A percentile compares a stretch with the other conserved stretches of the same genome.
Evolutionary conservation across 306 rosid genomes (phyloP).

Genomic region (Sindora glabra): DNA sequence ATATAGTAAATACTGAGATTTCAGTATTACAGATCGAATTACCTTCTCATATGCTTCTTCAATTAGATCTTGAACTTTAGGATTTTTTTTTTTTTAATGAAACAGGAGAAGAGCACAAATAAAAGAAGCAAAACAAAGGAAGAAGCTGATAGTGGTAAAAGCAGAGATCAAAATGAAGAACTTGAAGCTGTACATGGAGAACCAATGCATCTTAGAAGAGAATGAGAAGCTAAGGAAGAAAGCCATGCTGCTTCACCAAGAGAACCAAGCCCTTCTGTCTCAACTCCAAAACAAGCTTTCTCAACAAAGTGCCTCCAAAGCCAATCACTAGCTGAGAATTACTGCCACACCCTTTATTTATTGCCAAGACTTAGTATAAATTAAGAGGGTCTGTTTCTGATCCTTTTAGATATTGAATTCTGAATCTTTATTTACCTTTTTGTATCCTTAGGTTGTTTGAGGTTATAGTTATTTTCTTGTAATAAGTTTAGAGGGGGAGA

Average conservation of each 20-base stretch:
- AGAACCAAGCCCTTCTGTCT: conserved; percentile 54
- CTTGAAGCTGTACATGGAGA: conserved; percentile 54
- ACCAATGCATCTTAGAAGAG: conserved; percentile 60
- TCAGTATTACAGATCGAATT: too few species aligned
- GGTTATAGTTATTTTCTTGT: conserved; percentile 19
- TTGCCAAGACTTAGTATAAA: neutral
- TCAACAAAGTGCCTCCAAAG: conserved; percentile 6
- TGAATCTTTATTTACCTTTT: neutral
- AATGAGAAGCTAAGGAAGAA: conserved; percentile 64
- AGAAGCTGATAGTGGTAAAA: conserved; percentile 8
- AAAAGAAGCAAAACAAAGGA: conserved; percentile 24
- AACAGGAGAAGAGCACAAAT: conserved; percentile 40
- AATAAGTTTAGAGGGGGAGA: conserved; percentile 15
- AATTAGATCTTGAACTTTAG: too few species aligned
- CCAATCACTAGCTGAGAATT: neutral
- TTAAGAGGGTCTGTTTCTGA: neutral
- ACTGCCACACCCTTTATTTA: conserved; percentile 3
- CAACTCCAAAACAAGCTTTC: conserved; percentile 45
- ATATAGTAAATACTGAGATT: too few species aligned
- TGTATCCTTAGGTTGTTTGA: neutral
- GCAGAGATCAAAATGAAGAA: conserved; percentile 62
- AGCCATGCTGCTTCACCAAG: conserved; percentile 71
- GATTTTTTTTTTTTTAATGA: neutral
- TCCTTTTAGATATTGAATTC: neutral
- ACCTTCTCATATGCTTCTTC: too few species aligned